phyloP scores from a whole-genome alignment of 2,329 filamentous ascomycete species.

The Onygenales sp. region DNA sequence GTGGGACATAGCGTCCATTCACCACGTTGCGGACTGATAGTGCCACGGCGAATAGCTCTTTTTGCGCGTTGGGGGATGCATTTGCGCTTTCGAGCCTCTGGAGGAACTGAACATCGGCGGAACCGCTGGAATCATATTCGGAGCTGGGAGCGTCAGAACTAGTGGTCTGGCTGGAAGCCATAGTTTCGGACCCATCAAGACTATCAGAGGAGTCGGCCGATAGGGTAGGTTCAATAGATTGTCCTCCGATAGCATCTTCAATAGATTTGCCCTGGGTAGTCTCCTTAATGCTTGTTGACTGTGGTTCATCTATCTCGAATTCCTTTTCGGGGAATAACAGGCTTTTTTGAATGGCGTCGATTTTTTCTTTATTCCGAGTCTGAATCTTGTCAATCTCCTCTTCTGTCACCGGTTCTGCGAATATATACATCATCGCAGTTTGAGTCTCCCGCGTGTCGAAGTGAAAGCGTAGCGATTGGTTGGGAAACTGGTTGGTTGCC shows the following conservation, averaged over 20 bases:
- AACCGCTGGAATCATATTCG: slow-evolving; percentile 3
- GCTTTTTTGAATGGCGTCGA: slow-evolving; percentile 59
- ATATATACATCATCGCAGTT: slow-evolving; percentile 72
- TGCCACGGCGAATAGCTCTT: slow-evolving; percentile 56
- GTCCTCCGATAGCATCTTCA: too few species aligned
- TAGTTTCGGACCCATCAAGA: too few species aligned
- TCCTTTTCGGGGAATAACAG: slow-evolving; percentile 27
- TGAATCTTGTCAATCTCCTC: slow-evolving; percentile 68
- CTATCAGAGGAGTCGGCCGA: too few species aligned
- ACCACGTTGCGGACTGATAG: slow-evolving; percentile 65
- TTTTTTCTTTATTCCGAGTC: slow-evolving; percentile 50
- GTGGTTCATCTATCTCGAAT: slow-evolving; percentile 13
- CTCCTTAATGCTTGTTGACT: too few species aligned
- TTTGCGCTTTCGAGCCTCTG: background rate
- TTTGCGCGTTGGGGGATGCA: slow-evolving; percentile 7
- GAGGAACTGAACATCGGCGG: background rate
- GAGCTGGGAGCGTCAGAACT: too few species aligned
- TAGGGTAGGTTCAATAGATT: too few species aligned
- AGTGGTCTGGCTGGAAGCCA: too few species aligned
- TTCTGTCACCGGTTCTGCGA: slow-evolving; percentile 72
- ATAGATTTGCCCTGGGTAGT: too few species aligned
- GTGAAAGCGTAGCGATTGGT: slow-evolving; percentile 64
- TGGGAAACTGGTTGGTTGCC: slow-evolving; percentile 65
- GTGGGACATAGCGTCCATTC: slow-evolving; percentile 53
- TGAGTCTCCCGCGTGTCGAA: slow-evolving; percentile 62